These are phyloP conservation scores for Rhodofomes roseus DNA, from an alignment of 1,284 basidiomycete species.

Conservation along the genomic window DNA sequence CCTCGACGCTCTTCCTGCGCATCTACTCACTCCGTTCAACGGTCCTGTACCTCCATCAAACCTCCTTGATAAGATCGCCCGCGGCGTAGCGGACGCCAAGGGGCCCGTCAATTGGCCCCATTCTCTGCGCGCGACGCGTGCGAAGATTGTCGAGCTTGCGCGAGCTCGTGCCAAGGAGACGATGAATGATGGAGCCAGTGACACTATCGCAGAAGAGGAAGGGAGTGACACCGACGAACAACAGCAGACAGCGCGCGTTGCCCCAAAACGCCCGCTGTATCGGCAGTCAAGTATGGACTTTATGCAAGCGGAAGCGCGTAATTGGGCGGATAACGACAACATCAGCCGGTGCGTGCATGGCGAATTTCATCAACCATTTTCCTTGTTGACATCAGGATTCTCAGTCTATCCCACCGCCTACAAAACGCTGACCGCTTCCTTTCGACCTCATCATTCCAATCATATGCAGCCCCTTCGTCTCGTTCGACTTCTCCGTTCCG, in stretches of 20 bases:
- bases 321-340: conserved; percentile 48
- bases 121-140: conserved; percentile 72
- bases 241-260: conserved; percentile 40
- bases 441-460: conserved; percentile 50
- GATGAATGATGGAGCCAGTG: conserved; percentile 32
- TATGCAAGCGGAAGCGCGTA: conserved; percentile 45
- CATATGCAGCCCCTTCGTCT: conserved; percentile 47
- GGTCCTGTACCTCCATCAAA: conserved; percentile 77
- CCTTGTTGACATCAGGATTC: conserved; percentile 10
- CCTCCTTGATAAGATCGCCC: conserved; percentile 78
- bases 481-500: conserved; percentile 21
- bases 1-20: conserved; percentile 75
- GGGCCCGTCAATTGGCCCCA: conserved; percentile 75
- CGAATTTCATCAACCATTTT: conserved; percentile 6
- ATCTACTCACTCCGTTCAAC: conserved; percentile 77
- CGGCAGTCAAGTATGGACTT: conserved; percentile 85
- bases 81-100: conserved; percentile 66
- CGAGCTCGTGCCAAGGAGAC: conserved; percentile 58
- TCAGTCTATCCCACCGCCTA: conserved; percentile 63
- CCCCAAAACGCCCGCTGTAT: conserved; percentile 56
- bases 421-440: conserved; percentile 60
- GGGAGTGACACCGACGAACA: conserved; percentile 33
- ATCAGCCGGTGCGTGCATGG: conserved; percentile 54
- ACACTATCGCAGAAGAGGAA: conserved; percentile 35
- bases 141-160: conserved; percentile 73